These are phyloP conservation scores for Neophaeococcomyces mojaviensis DNA, from an alignment of 2,329 filamentous ascomycete species.

Conservation along the genomic window DNA sequence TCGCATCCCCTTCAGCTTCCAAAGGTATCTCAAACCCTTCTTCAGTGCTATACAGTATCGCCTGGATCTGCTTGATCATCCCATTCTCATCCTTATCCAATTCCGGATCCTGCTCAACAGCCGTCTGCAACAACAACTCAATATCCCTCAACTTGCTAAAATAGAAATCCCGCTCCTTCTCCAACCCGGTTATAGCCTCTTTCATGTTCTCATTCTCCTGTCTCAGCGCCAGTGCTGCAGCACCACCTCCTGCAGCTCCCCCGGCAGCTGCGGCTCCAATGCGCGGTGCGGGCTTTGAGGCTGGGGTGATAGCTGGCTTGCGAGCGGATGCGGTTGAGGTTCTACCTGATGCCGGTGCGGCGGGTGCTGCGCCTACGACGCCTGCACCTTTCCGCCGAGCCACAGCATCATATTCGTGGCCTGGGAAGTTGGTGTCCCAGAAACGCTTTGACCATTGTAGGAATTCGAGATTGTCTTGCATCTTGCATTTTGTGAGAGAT, in stretches of 20 bases:
- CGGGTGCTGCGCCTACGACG: conserved; percentile 45
- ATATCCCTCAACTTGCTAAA: conserved; percentile 98
- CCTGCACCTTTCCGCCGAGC: conserved; percentile 71
- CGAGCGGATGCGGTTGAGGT: conserved; percentile 42
- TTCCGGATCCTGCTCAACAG: conserved; percentile 85
- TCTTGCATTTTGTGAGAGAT: conserved; percentile 91
- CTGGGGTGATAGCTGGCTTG: conserved; percentile 57
- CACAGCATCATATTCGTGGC: conserved; percentile 91
- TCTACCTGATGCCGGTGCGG: conserved; percentile 42
- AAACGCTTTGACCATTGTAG: conserved; percentile 93
- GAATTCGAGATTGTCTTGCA: conserved; percentile 99
- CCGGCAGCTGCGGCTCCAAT: conserved; percentile 37
- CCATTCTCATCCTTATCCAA: conserved; percentile 90
- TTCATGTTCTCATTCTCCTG: conserved; percentile 83
- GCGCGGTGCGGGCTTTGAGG: conserved; percentile 29
- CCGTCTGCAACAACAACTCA: conserved; percentile 85
- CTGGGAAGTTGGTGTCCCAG: conserved; percentile 98
- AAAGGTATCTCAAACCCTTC: conserved; percentile 76
- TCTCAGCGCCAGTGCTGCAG: conserved; percentile 64
- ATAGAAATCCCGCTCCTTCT: conserved; percentile 97
- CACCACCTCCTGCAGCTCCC: conserved; percentile 40
- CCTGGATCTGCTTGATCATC: conserved; percentile 91
- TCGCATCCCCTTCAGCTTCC: conserved; percentile 59
- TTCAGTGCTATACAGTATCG: conserved; percentile 95
- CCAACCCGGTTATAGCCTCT: conserved; percentile 88